These are phyloP conservation scores for Cercospora zeina DNA, from an alignment of 2,329 filamentous ascomycete species.

Conservation along the genomic window DNA sequence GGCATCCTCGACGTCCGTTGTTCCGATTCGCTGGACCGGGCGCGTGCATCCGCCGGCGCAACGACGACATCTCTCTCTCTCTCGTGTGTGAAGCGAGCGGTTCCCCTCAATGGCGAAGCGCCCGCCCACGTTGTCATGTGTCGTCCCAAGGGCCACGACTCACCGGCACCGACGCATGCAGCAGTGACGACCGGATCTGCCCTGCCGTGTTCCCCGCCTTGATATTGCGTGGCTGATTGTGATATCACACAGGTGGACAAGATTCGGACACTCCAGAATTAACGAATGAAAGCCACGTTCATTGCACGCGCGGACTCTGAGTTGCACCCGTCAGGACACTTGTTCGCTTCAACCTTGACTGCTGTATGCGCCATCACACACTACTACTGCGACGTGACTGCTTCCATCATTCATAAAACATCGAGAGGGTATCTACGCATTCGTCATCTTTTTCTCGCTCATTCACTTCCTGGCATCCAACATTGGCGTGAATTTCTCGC, in stretches of 20 bases:
- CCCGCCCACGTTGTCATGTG: conserved; percentile 1
- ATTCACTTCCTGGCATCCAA: conserved; percentile 11
- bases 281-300: background rate
- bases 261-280: background rate
- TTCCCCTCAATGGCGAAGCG: background rate
- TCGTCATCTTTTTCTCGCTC: background rate
- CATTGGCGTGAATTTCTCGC: conserved; percentile 32
- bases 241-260: background rate
- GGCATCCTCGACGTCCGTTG: background rate
- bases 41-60: conserved; percentile 5
- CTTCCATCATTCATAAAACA: background rate
- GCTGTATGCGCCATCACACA: conserved; percentile 35
- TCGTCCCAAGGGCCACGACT: background rate
- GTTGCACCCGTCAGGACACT: conserved; percentile 1
- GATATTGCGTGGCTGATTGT: background rate
- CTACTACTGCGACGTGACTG: too few relatives aligned
- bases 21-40: conserved; percentile 7
- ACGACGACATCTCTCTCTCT: conserved; percentile 10
- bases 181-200: background rate
- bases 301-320: background rate
- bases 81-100: background rate
- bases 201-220: background rate
- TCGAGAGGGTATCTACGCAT: background rate
- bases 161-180: background rate
- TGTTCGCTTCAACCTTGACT: conserved; percentile 40